Percentiles rank a stretch among this genome's conserved stretches.
Evolutionary conservation across 2,329 filamentous ascomycete genomes (phyloP).

Genomic region (Nectriaceae sp.): DNA sequence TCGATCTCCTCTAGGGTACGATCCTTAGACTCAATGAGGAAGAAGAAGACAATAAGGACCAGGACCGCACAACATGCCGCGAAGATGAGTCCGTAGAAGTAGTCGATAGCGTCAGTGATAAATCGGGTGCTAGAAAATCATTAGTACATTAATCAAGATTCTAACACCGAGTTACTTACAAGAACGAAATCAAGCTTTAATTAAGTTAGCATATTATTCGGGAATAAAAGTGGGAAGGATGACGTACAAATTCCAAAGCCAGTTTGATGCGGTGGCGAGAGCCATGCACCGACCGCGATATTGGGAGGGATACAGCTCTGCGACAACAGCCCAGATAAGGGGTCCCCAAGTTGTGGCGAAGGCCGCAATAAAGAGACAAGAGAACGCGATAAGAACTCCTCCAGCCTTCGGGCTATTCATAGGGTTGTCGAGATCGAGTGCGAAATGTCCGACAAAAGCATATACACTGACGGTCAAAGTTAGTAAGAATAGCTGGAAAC

Average conservation of each 20-base stretch:
- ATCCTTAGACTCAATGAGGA: slow-evolving; percentile 72
- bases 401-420: slow-evolving; percentile 51
- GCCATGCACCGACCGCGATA: slow-evolving; percentile 57
- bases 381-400: slow-evolving; percentile 65
- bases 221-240: slow-evolving; percentile 43
- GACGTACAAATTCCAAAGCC: slow-evolving; percentile 63
- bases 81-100: slow-evolving; percentile 71
- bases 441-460: slow-evolving; percentile 50
- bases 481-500: not conserved
- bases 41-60: slow-evolving; percentile 70
- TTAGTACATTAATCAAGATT: slow-evolving; percentile 19
- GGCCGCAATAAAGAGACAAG: slow-evolving; percentile 67
- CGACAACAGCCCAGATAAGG: slow-evolving; percentile 66
- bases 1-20: slow-evolving; percentile 76
- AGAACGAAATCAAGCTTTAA: slow-evolving; percentile 49
- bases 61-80: slow-evolving; percentile 66
- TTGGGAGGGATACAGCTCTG: slow-evolving; percentile 64
- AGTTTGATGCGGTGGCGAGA: slow-evolving; percentile 59
- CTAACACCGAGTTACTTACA: slow-evolving; percentile 32
- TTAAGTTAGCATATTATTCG: too few relatives aligned
- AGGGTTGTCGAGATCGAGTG: slow-evolving; percentile 43
- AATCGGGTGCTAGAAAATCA: slow-evolving; percentile 59
- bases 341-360: slow-evolving; percentile 73
- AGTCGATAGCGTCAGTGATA: slow-evolving; percentile 70
- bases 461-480: slow-evolving; percentile 36